Conservation (phyloP, 75 land plant species). For the Selaginella moellendorffii region DNA sequence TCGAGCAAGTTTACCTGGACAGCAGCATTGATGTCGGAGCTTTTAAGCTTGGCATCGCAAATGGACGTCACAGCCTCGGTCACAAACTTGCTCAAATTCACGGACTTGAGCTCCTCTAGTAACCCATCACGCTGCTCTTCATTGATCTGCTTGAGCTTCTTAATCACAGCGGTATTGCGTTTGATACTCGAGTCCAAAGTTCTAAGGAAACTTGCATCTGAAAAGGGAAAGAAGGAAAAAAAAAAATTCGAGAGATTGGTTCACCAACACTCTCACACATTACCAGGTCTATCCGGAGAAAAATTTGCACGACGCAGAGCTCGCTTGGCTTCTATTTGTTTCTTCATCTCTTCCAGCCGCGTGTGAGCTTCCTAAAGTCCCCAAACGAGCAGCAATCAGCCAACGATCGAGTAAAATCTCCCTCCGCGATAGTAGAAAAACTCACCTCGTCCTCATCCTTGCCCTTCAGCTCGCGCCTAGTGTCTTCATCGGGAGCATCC, state of each 20-base stretch:
- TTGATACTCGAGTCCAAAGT: slow-evolving; percentile 91
- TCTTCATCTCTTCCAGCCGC: slow-evolving; percentile 68
- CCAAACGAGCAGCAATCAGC: neutral
- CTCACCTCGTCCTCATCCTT: no score
- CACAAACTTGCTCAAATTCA: slow-evolving; percentile 95
- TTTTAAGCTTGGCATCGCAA: slow-evolving; percentile 80
- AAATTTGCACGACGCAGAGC: slow-evolving; percentile 61
- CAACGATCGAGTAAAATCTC: neutral
- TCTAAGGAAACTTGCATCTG: slow-evolving; percentile 80
- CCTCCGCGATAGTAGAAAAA: no score
- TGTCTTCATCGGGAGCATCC: no score
- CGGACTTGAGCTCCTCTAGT: slow-evolving; percentile 63
- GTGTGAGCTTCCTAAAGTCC: slow-evolving; percentile 45
- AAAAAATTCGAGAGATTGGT: neutral
- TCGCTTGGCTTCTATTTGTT: slow-evolving; percentile 54
- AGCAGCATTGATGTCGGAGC: slow-evolving; percentile 91
- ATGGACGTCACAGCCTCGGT: slow-evolving; percentile 93
- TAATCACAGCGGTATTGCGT: slow-evolving; percentile 86
- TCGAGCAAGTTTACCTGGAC: slow-evolving; percentile 50
- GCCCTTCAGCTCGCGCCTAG: no score
- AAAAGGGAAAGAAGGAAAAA: neutral
- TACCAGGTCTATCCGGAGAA: slow-evolving; percentile 89
- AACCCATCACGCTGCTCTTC: slow-evolving; percentile 83
- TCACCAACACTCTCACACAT: neutral
- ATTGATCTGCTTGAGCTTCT: slow-evolving; percentile 88